Evolutionary conservation across 1,284 basidiomycete genomes (phyloP).

Genomic region (Cerrena zonata): DNA sequence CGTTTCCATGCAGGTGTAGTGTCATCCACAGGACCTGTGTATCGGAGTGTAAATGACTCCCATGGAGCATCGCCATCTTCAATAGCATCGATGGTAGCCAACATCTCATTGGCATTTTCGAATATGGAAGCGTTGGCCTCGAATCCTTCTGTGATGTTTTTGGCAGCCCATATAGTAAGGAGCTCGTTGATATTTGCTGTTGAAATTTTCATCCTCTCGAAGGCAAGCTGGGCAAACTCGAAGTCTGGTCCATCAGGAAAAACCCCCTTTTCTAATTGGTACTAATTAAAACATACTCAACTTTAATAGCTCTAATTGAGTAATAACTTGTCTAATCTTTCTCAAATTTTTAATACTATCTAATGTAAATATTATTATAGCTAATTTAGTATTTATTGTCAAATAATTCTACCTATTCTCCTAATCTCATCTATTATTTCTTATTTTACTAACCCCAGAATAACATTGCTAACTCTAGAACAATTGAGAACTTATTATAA

Average conservation of each 20-base stretch:
- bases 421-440: too few species aligned
- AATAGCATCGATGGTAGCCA: slow-evolving; percentile 14
- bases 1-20: slow-evolving; percentile 16
- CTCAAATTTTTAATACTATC: too few species aligned
- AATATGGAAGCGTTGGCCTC: not conserved
- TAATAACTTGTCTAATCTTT: too few species aligned
- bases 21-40: slow-evolving; percentile 8
- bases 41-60: slow-evolving; percentile 10
- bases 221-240: slow-evolving; percentile 10
- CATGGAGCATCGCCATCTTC: slow-evolving; percentile 12
- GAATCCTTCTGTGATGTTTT: not conserved
- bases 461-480: too few species aligned
- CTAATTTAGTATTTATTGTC: too few species aligned
- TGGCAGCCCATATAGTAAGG: slow-evolving; percentile 22
- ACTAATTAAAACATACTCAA: too few species aligned
- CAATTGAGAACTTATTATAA: too few species aligned
- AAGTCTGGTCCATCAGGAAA: slow-evolving; percentile 6
- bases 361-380: too few species aligned
- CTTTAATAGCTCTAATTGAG: too few species aligned
- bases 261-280: too few species aligned
- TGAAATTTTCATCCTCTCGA: slow-evolving; percentile 10
- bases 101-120: slow-evolving; percentile 9
- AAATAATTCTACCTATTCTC: too few species aligned
- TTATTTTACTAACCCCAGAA: too few species aligned
- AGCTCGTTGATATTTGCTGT: slow-evolving; percentile 20